These are phyloP conservation scores for Diutina neorugosa DNA, from an alignment of 1,139 yeast species.

Conservation along the genomic window DNA sequence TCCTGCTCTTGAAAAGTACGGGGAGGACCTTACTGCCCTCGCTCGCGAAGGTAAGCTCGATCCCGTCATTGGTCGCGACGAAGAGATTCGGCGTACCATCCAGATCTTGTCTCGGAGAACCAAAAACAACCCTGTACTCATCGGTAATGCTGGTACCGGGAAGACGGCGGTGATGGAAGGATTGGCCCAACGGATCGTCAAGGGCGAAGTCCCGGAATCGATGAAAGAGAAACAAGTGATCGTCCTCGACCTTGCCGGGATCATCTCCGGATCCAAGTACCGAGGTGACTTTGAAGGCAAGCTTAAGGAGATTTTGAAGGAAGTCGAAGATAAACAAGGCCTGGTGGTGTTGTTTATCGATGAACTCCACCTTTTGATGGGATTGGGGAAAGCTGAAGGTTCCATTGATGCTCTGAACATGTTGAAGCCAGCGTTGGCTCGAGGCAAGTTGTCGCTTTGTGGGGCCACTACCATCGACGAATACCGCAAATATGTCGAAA, in stretches of 20 bases:
- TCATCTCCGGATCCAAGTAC: constrained; percentile 89
- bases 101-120: constrained; percentile 88
- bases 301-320: constrained; percentile 71
- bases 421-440: constrained; percentile 85
- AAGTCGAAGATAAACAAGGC: constrained; percentile 75
- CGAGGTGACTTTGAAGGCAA: constrained; percentile 95
- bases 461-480: constrained; percentile 94
- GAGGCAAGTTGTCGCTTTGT: constrained; percentile 87
- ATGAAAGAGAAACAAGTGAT: constrained; percentile 77
- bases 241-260: constrained; percentile 76
- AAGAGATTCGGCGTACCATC: constrained; percentile 83
- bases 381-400: constrained; percentile 92
- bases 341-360: constrained; percentile 77
- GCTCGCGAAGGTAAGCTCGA: constrained; percentile 88
- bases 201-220: constrained; percentile 90
- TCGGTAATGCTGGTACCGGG: constrained; percentile 97
- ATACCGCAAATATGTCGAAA: constrained; percentile 76
- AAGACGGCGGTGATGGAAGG: constrained; percentile 96
- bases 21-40: constrained; percentile 75
- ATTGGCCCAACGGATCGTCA: constrained; percentile 79
- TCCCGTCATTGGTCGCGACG: constrained; percentile 95
- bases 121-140: constrained; percentile 85
- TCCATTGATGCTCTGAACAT: constrained; percentile 92
- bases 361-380: constrained; percentile 83
- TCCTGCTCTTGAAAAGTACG: constrained; percentile 77